Base-by-base conservation (phyloP, 768 basidiomycete genomes). In the Termitomyces sp. region DNA sequence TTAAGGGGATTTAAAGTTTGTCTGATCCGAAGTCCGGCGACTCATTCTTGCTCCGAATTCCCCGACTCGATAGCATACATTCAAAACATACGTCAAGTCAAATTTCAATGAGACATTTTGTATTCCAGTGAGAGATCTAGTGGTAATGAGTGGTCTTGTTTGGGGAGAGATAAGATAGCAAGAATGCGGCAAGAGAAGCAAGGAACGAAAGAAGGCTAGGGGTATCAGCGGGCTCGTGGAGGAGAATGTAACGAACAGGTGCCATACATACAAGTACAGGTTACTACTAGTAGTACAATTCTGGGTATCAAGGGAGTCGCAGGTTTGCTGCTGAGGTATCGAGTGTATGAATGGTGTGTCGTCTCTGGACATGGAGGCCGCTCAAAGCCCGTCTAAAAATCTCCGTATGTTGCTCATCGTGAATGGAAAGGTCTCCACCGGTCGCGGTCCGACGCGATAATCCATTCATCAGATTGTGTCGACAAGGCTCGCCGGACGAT, bases 401-500 rank as follows among this genome's bases (percentile, higher is more conserved):
- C 38, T 31, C 11, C 15, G 28, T 55, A 9, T 19, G 28, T 41
- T 33, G 12, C 14, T 31, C 12, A n/a, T 23, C 21, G 14, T 1
- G 23, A 26, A 26, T 23, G 19, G 12, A 8, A 21, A 23, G 38
- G 44, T 44, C 31, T 26, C 19, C 30, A 37, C 12, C 42, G 3
- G 30, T 51, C 44, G n/a, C 50, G 38, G 50, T 51, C 26, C 14
- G 55, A 44, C 14, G 55, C 35, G 46, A 62, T 60, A 10, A 59
- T 49, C 62, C 59, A 69, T 26, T 50, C 35, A 43, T 61, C 62
- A 2, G 43, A 49, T 17, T 28, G 19, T 14, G 38, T 35, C 17
- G 60, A 45, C n/a, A 66, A 58, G 19, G 66, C 71, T 15, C 64
- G 51, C 12, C 65, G 60, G 3, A 74, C 66, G 19, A 74, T 45